Conservation (phyloP, 306 rosid genomes). For the Vicia sativa region DNA sequence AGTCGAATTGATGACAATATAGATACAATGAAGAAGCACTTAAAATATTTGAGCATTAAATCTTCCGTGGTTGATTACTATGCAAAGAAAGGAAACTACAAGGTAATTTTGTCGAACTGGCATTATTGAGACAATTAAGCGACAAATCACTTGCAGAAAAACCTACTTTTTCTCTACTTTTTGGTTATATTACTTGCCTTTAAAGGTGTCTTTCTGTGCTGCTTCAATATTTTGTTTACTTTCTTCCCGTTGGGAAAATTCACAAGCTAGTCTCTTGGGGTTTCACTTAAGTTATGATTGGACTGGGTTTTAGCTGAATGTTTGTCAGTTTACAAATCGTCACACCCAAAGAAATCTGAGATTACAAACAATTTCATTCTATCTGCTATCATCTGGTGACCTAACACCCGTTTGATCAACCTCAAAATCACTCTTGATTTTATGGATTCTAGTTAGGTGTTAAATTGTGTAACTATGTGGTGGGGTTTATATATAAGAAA, state of each 20-base stretch:
- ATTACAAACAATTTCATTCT: not conserved
- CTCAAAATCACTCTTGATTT: not conserved
- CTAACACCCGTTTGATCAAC: not conserved
- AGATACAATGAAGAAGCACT: slow-evolving; percentile 82
- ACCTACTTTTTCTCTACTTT: slow-evolving; percentile 1
- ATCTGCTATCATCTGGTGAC: not conserved
- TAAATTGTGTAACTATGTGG: not conserved
- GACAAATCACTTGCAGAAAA: not conserved
- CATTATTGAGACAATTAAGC: not conserved
- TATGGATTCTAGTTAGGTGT: not conserved
- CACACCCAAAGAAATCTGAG: not conserved
- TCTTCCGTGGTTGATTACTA: slow-evolving; percentile 79
- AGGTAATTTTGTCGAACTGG: slow-evolving; percentile 46
- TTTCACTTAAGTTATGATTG: slow-evolving; percentile 7
- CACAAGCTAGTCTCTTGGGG: slow-evolving; percentile 23
- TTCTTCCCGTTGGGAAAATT: slow-evolving; percentile 27
- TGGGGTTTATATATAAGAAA: not conserved
- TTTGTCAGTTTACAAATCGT: not conserved
- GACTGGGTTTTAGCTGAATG: slow-evolving; percentile 18
- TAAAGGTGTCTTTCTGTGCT: slow-evolving; percentile 19
- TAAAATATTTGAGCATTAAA: slow-evolving; percentile 70
- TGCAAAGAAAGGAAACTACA: slow-evolving; percentile 72
- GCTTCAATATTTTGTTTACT: slow-evolving; percentile 4
- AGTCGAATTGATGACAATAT: slow-evolving; percentile 96
- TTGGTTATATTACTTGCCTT: slow-evolving; percentile 14